These are phyloP conservation scores for Lathyrus oleraceus DNA, from an alignment of 306 rosid species.

Conservation along the genomic window DNA sequence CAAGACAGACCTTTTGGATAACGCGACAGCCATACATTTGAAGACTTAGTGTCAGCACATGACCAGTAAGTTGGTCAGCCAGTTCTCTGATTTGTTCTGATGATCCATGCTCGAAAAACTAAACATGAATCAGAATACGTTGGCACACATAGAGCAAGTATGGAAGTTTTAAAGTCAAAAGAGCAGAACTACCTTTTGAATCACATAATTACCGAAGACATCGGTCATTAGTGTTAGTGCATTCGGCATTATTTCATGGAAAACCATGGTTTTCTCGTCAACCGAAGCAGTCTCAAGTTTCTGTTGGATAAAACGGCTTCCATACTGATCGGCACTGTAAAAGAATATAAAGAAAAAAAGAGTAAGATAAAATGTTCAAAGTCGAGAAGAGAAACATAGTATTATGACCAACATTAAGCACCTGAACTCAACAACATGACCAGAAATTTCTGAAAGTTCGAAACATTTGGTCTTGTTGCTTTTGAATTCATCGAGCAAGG, in stretches of 20 bases:
- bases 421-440: constrained; percentile 81
- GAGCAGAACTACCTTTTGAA: constrained; percentile 74
- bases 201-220: constrained; percentile 94
- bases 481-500: constrained; percentile 87
- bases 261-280: constrained; percentile 89
- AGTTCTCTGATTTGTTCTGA: constrained; percentile 76
- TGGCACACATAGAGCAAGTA: constrained; percentile 6
- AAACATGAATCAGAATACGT: constrained; percentile 42
- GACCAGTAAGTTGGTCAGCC: constrained; percentile 82
- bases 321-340: constrained; percentile 89
- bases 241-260: constrained; percentile 91
- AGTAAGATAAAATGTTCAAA: constrained; percentile 31
- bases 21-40: constrained; percentile 99
- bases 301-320: constrained; percentile 96
- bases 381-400: constrained; percentile 26
- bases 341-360: not conserved
- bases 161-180: not conserved
- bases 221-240: constrained; percentile 92
- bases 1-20: constrained; percentile 88
- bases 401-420: constrained; percentile 33
- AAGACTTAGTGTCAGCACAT: constrained; percentile 87
- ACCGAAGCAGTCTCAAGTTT: constrained; percentile 86
- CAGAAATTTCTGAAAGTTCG: constrained; percentile 81
- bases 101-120: constrained; percentile 97
- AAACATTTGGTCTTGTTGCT: constrained; percentile 83